These are phyloP conservation scores for Sporobolomyces phaffii DNA, from an alignment of 768 basidiomycete species.

Conservation along the genomic window DNA sequence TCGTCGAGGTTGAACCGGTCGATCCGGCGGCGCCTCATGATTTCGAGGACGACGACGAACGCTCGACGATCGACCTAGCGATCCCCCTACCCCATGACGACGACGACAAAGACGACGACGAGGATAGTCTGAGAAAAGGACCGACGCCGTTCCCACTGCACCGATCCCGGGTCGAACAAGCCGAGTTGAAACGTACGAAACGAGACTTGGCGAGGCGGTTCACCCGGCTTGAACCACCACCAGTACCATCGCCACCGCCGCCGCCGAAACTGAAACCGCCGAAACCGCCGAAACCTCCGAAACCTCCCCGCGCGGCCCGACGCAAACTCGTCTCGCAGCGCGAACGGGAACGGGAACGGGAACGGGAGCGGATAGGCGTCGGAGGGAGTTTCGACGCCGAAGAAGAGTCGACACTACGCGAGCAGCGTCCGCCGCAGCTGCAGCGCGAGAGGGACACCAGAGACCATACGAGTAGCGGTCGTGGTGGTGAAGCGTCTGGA, in stretches of 20 bases:
- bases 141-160: slow-evolving; percentile 11
- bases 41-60: too few relatives aligned
- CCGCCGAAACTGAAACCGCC: background rate
- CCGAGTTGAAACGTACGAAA: slow-evolving; percentile 30
- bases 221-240: too few relatives aligned
- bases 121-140: background rate
- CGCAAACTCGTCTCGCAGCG: background rate
- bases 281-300: background rate
- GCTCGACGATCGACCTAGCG: background rate
- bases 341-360: background rate
- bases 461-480: too few relatives aligned
- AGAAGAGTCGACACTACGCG: too few relatives aligned
- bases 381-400: too few relatives aligned
- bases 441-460: background rate
- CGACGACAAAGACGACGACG: background rate
- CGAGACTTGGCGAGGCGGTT: slow-evolving; percentile 17
- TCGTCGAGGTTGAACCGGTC: too few relatives aligned
- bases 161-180: slow-evolving; percentile 19
- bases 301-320: background rate
- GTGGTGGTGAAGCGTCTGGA: background rate
- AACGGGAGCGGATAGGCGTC: too few relatives aligned
- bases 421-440: too few relatives aligned
- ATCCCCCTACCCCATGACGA: background rate
- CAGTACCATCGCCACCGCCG: too few relatives aligned
- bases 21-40: too few relatives aligned